Evolutionary conservation across 2,329 filamentous ascomycete genomes (phyloP).

Genomic region (Cyanodermella asteris): DNA sequence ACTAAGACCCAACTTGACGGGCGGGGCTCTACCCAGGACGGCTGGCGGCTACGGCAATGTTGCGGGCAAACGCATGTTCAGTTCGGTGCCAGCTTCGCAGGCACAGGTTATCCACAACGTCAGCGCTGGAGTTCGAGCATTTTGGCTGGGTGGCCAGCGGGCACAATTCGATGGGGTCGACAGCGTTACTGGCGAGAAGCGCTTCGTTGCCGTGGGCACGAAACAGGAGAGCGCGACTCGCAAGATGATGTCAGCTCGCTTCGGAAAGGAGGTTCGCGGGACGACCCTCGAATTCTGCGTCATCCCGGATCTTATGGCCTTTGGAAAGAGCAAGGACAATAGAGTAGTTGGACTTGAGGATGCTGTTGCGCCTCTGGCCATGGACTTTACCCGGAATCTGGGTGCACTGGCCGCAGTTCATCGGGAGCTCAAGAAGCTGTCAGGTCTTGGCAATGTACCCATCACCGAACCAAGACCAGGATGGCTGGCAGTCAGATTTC

Average conservation of each 20-base stretch:
- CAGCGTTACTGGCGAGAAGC: conserved; percentile 45
- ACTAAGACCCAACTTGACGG: conserved; percentile 78
- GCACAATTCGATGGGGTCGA: conserved; percentile 65
- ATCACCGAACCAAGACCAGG: conserved; percentile 47
- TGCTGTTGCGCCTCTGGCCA: conserved; percentile 66
- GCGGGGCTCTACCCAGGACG: conserved; percentile 61
- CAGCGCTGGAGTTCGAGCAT: conserved; percentile 77
- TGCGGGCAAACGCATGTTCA: conserved; percentile 68
- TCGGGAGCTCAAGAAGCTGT: conserved; percentile 59
- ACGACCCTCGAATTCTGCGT: conserved; percentile 76
- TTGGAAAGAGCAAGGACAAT: too few species aligned
- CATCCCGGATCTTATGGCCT: conserved; percentile 78
- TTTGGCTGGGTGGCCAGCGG: conserved; percentile 78
- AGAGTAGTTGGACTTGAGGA: too few species aligned
- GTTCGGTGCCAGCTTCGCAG: conserved; percentile 62
- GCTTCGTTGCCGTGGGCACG: conserved; percentile 45
- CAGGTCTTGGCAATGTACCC: conserved; percentile 62
- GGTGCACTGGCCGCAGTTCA: conserved; percentile 63
- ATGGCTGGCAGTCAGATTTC: conserved; percentile 67
- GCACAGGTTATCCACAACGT: conserved; percentile 89
- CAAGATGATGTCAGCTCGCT: conserved; percentile 29
- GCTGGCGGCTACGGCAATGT: conserved; percentile 71
- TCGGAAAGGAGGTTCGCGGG: conserved; percentile 33
- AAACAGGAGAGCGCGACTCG: conserved; percentile 9
- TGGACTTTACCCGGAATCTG: conserved; percentile 70